Evolutionary conservation across 2,329 filamentous ascomycete genomes (phyloP).

Genomic region (Phaeophleospora eucalypticola): DNA sequence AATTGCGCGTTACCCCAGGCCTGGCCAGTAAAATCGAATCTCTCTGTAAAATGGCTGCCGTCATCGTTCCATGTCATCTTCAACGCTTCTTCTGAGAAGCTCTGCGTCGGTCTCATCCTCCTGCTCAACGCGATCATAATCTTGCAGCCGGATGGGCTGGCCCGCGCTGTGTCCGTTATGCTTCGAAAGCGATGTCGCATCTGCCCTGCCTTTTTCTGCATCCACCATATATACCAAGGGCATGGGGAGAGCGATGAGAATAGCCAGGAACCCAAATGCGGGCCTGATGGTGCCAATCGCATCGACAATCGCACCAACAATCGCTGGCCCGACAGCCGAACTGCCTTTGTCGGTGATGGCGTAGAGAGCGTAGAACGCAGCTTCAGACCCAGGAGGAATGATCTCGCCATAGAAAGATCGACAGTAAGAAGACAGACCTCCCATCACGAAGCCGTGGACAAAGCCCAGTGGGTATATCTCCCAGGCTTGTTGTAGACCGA

Average conservation of each 20-base stretch:
- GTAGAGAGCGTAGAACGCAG: conserved; percentile 89
- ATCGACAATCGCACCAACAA: conserved; percentile 86
- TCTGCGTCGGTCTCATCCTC: conserved; percentile 7
- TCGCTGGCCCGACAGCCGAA: conserved; percentile 82
- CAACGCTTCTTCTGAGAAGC: conserved; percentile 3
- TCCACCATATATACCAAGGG: conserved; percentile 77
- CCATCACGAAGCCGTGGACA: conserved; percentile 84
- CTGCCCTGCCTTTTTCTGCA: conserved; percentile 54
- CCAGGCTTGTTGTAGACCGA: conserved; percentile 81
- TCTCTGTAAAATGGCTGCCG: too few species aligned
- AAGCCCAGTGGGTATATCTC: conserved; percentile 87
- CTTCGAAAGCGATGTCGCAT: conserved; percentile 26
- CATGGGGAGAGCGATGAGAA: conserved; percentile 70
- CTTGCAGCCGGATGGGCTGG: conserved; percentile 13
- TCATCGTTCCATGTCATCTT: background rate
- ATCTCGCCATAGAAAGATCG: conserved; percentile 84
- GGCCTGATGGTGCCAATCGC: conserved; percentile 41
- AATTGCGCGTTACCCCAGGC: too few species aligned
- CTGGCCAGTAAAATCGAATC: too few species aligned
- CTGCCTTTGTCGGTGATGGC: conserved; percentile 95
- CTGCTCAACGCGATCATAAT: conserved; percentile 12
- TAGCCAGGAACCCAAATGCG: conserved; percentile 81
- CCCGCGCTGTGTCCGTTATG: conserved; percentile 6
- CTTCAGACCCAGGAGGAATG: conserved; percentile 86
- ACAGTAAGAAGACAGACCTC: conserved; percentile 82